Evolutionary conservation across 306 rosid genomes (phyloP).

Genomic region (Lagenaria siceraria): DNA sequence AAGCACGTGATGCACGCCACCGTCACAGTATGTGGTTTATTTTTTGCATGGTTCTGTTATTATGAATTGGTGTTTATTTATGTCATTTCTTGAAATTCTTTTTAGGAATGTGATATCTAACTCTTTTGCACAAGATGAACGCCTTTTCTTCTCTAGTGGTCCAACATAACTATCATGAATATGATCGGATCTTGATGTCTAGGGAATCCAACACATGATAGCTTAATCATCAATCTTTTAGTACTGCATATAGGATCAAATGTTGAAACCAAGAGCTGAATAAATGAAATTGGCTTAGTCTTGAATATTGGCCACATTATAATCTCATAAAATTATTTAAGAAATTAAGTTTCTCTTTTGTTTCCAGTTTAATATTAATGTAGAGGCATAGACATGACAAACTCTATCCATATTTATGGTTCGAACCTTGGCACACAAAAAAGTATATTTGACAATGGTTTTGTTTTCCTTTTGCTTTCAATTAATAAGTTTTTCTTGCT

Average conservation of each 20-base stretch:
- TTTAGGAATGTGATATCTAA: not conserved
- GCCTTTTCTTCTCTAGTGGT: not conserved
- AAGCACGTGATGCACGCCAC: constrained; percentile 87
- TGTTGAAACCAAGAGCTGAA: not conserved
- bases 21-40: constrained; percentile 74
- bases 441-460: not conserved
- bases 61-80: not conserved
- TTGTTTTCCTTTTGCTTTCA: not conserved
- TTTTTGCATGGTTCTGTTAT: not conserved
- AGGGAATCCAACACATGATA: not conserved
- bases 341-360: not conserved
- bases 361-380: not conserved
- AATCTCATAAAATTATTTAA: not conserved
- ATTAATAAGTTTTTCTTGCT: not conserved
- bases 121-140: not conserved
- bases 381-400: not conserved
- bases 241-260: not conserved
- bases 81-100: not conserved
- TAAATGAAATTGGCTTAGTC: not conserved
- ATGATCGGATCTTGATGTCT: not conserved
- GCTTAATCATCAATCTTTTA: not conserved
- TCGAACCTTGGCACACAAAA: not conserved
- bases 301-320: too few species aligned
- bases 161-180: not conserved
- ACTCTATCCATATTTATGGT: not conserved